phyloP scores from a whole-genome alignment of 1,284 basidiomycete species.

The Anthracocystis walkeri region DNA sequence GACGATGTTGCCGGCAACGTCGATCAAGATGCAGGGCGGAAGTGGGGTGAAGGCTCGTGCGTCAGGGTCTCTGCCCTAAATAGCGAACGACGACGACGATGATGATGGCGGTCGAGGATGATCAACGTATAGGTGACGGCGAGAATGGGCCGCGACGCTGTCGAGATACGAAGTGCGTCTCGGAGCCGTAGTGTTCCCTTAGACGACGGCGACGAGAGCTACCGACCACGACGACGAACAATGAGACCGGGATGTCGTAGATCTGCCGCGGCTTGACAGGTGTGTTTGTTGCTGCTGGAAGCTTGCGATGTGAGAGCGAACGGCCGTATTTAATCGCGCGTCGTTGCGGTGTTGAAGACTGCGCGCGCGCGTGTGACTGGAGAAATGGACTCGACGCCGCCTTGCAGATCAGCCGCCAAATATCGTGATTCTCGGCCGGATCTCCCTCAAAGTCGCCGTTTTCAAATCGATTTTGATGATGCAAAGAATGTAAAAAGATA shows the following conservation, averaged over 20 bases:
- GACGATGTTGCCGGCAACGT: not conserved
- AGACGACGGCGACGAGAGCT: not conserved
- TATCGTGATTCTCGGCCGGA: slow-evolving; percentile 25
- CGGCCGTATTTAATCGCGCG: not conserved
- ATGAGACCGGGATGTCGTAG: not conserved
- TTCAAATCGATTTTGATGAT: slow-evolving; percentile 16
- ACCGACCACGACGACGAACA: not conserved
- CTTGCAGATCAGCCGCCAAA: slow-evolving; percentile 1
- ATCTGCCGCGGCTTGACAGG: slow-evolving; percentile 9
- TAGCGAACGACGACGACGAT: slow-evolving; percentile 4
- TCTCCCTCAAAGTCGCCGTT: not conserved
- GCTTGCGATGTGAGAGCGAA: slow-evolving; percentile 14
- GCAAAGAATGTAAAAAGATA: not conserved
- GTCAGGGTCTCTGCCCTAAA: slow-evolving; percentile 8
- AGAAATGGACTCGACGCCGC: slow-evolving; percentile 3
- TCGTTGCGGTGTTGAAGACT: not conserved
- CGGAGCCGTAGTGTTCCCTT: not conserved
- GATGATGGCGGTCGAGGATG: slow-evolving; percentile 6
- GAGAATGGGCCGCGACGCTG: slow-evolving; percentile 1
- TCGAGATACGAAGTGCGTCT: not conserved
- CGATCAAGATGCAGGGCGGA: not conserved
- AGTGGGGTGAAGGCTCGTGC: slow-evolving; percentile 32
- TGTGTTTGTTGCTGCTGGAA: slow-evolving; percentile 1
- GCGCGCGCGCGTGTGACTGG: slow-evolving; percentile 7
- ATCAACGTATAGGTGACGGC: not conserved